Evolutionary conservation across 164 flowering plant species (phyloP).

Genomic region (Chimonanthus salicifolius): DNA sequence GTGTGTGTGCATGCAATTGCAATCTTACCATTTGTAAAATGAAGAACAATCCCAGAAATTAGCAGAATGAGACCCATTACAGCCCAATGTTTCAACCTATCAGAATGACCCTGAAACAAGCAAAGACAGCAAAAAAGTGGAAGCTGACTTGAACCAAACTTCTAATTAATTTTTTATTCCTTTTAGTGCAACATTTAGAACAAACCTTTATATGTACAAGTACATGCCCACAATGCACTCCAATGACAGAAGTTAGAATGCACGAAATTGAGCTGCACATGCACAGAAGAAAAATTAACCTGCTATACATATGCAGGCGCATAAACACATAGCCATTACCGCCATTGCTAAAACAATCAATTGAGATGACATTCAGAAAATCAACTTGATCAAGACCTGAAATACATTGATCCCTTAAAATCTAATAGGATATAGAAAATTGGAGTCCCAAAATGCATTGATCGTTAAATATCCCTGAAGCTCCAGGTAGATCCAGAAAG

Average conservation of each 20-base stretch:
- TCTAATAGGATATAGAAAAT: too few relatives aligned
- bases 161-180: neutral
- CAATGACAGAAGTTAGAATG: conserved; percentile 67
- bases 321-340: too few relatives aligned
- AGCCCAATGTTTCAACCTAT: conserved; percentile 71
- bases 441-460: too few relatives aligned
- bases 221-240: conserved; percentile 86
- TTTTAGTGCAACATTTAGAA: neutral
- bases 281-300: neutral
- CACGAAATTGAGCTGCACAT: conserved; percentile 76
- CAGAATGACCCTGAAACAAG: conserved; percentile 47
- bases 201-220: conserved; percentile 69
- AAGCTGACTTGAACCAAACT: neutral
- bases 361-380: too few relatives aligned
- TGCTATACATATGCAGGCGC: too few relatives aligned
- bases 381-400: too few relatives aligned
- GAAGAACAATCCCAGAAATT: conserved; percentile 54
- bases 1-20: neutral
- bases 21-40: conserved; percentile 65
- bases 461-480: too few relatives aligned
- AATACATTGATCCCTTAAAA: too few relatives aligned
- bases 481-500: too few relatives aligned
- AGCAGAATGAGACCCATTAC: conserved; percentile 51
- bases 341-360: too few relatives aligned
- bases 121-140: neutral